These are phyloP conservation scores for Dioscorea dumetorum DNA, from an alignment of 106 monocot species.

Conservation along the genomic window DNA sequence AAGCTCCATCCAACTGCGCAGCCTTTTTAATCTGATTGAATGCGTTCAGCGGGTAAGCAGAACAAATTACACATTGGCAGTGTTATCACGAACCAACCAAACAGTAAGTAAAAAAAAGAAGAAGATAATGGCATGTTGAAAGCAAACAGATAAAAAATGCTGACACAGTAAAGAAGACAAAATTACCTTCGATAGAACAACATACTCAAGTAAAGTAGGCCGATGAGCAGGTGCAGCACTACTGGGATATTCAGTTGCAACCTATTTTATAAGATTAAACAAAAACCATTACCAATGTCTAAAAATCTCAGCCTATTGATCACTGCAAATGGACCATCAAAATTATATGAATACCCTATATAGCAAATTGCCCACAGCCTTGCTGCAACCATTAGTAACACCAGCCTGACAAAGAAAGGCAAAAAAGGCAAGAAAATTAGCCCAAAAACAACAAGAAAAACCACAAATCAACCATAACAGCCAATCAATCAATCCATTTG, in stretches of 20 bases:
- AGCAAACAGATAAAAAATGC: not conserved
- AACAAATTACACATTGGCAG: not conserved
- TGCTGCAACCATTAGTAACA: conserved; percentile 62
- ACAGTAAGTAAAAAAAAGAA: not conserved
- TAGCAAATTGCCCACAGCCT: conserved; percentile 74
- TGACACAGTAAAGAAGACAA: not conserved
- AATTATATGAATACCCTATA: conserved; percentile 46
- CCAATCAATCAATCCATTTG: not conserved
- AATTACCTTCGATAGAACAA: conserved; percentile 65
- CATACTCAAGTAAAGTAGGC: conserved; percentile 53
- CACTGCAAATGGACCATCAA: not conserved
- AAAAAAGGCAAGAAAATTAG: not conserved
- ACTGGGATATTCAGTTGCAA: conserved; percentile 74
- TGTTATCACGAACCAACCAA: not conserved
- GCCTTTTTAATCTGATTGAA: conserved; percentile 67
- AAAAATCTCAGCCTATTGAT: not conserved
- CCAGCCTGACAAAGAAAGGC: conserved; percentile 39
- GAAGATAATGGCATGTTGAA: not conserved
- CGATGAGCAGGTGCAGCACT: conserved; percentile 75
- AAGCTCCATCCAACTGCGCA: conserved; percentile 76
- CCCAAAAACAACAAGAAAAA: not conserved
- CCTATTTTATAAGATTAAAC: conserved; percentile 19
- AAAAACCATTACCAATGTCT: not conserved
- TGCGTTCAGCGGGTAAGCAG: not conserved
- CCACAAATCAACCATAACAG: not conserved